A percentile compares a stretch with the other conserved stretches of the same genome.
These are phyloP conservation scores for Fusarium sp. DNA, from an alignment of 2,329 filamentous ascomycete species.

Conservation along the genomic window DNA sequence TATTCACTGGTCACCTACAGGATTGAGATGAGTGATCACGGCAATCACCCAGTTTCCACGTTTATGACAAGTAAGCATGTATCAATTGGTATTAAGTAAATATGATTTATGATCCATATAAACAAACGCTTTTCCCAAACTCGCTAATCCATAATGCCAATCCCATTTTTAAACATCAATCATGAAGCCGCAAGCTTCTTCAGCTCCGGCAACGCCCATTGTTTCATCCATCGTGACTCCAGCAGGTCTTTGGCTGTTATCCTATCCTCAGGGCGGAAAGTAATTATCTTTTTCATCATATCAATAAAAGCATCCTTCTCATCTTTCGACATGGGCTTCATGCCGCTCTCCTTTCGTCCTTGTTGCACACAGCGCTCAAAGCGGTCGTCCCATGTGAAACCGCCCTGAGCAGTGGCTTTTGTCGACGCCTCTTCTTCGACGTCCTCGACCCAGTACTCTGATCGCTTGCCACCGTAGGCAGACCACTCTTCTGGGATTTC, in stretches of 20 bases:
- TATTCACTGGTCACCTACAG: neutral
- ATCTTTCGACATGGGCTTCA: conserved; percentile 23
- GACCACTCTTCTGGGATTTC: conserved; percentile 35
- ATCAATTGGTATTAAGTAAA: conserved; percentile 8
- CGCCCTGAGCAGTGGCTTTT: neutral
- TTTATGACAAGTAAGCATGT: neutral
- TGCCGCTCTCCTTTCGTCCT: conserved; percentile 25
- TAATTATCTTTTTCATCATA: conserved; percentile 35
- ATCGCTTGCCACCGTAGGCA: conserved; percentile 15
- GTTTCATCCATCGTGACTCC: conserved; percentile 31
- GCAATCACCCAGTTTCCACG: neutral
- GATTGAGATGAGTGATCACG: too few species aligned
- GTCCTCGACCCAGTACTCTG: conserved; percentile 27
- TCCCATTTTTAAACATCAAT: conserved; percentile 11
- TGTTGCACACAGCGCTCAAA: conserved; percentile 32
- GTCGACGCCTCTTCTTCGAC: conserved; percentile 10
- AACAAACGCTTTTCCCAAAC: conserved; percentile 15
- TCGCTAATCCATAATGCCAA: conserved; percentile 19
- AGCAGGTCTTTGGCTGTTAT: conserved; percentile 22
- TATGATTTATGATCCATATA: neutral
- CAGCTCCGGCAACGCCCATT: conserved; percentile 35
- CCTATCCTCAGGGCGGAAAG: conserved; percentile 27
- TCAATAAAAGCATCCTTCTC: conserved; percentile 32
- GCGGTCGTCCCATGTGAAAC: conserved; percentile 23
- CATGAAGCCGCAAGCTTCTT: conserved; percentile 5